phyloP scores from a whole-genome alignment of 441 rosid genomes.

The Populus hybrid region DNA sequence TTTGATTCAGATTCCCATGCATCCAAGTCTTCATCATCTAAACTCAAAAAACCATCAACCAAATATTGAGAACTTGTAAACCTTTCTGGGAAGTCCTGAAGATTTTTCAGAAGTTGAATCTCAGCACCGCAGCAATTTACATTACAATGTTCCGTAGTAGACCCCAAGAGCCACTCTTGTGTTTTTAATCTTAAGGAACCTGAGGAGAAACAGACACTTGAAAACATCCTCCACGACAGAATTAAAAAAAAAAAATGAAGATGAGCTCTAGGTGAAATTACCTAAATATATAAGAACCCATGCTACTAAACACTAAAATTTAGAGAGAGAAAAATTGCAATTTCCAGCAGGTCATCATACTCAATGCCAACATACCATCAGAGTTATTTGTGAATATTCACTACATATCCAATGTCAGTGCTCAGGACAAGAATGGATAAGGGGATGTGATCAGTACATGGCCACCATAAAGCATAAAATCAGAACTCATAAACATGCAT shows the following conservation, averaged over 20 bases:
- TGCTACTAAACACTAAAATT: neutral
- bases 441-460: neutral
- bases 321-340: neutral
- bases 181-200: constrained; percentile 55
- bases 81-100: constrained; percentile 53
- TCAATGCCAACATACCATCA: neutral
- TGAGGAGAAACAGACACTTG: constrained; percentile 16
- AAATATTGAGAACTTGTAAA: constrained; percentile 39
- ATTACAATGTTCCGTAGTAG: constrained; percentile 26
- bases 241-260: neutral
- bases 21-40: constrained; percentile 86
- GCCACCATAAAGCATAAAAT: constrained; percentile 1
- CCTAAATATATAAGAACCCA: neutral
- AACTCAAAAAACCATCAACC: constrained; percentile 35
- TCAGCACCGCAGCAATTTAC: constrained; percentile 25
- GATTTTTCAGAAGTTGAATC: constrained; percentile 45
- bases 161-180: constrained; percentile 70
- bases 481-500: constrained; percentile 1
- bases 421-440: neutral
- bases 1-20: constrained; percentile 88
- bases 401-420: neutral
- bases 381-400: neutral
- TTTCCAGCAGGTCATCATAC: neutral
- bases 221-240: neutral
- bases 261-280: neutral